Evolutionary conservation across 306 rosid genomes (phyloP), one percentile per base, ranked within the genome.

Genomic region (Vachellia collinsii): DNA sequence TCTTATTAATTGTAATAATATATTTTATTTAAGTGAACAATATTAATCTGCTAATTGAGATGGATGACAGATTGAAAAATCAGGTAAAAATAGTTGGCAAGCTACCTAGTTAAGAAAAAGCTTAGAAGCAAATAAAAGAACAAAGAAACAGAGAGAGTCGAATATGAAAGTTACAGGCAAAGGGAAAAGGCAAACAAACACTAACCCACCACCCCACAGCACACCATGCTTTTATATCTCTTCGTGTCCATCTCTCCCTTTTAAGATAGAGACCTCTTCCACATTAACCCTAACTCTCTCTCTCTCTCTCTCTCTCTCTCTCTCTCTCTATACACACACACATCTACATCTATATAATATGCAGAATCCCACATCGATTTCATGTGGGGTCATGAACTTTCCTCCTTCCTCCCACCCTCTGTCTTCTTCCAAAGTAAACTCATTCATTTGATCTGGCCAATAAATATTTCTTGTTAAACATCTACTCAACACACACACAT

Each of bases 361-460:
- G 80, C 81, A 89, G 93, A 90, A 90, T 92, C 93, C 83, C 91
- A 88, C 85, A 83, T 90, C 94, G 48, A 83, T 85, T 88, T 86
- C 83, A 82, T 83, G 91, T 88, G 87, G 92, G 89, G 91, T 86
- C 92, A 42, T 43, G 25, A 29, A 80, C 80, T 67, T 72, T 81
- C 79, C 81, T 75, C 12, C 69, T 36, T 16, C 70, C 2, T 16
- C 83, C 85, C 87, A 76, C 86, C 66, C 85, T 29, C 34, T 73
- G 64, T 29, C 78, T 53, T 64, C 37, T 3, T 70, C 65, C 39
- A 12, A 25, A 23, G 38, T 11, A 25, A 62, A 25, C 75, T 77
- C 72, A 72, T 79, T 79, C 72, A 78, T 77, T 84, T 72, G 72
- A 78, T 79, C 83, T 66, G 72, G 69, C 41, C 70, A 64, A 64